Evolutionary conservation across 176 grass and related monocot species (phyloP), one percentile per base, ranked within the genome.

Genomic region (Rhynchospora tenuis): DNA sequence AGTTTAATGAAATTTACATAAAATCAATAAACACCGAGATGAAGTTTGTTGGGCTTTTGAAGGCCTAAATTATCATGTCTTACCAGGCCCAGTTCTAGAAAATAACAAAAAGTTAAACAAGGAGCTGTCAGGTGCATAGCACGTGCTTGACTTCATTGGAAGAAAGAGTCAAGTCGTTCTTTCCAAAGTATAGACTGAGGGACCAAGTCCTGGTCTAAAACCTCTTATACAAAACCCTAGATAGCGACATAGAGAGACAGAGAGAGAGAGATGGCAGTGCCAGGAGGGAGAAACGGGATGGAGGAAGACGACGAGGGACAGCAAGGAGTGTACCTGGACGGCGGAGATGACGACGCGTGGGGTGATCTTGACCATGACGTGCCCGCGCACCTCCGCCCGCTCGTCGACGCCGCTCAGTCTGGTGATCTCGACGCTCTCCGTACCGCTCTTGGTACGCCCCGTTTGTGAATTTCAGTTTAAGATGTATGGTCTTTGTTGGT

Each of bases 361-460:
- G 80, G 27, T 66, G 84, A 90, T 7, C n/a, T 84, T 16, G 92
- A 98, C 5, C 72, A 50, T 57, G 90, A 84, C 5, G 75, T 91
- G 54, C 92, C 95, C 28, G 72, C 84, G 68, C 88, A 98, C 64
- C 96, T 98, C 88, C 89, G 88, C 44, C 78, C 89, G 16, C 93
- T 98, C 84, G 83, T 89, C 73, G 90, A 85, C 75, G 91, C 93
- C 82, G 91, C 92, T 48, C 90, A 95, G 88, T 80, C 80, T 19
- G 96, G 96, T 59, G 81, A 98, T 33, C 79, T 73, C 62, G 54
- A 68, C 22, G 91, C 91, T 84, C 93, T 98, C 19, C 84, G 83
- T 15, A 43, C 42, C 27, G 96, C 90, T 12, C 90, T 98, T 13
- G 90, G 92, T 98, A 93, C 42, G 38, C 3, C 46, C 3, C 3